A percentile compares a stretch with the other conserved stretches of the same genome.
Conservation (phyloP, 495 filamentous ascomycete species). For the Glonium stellatum region DNA sequence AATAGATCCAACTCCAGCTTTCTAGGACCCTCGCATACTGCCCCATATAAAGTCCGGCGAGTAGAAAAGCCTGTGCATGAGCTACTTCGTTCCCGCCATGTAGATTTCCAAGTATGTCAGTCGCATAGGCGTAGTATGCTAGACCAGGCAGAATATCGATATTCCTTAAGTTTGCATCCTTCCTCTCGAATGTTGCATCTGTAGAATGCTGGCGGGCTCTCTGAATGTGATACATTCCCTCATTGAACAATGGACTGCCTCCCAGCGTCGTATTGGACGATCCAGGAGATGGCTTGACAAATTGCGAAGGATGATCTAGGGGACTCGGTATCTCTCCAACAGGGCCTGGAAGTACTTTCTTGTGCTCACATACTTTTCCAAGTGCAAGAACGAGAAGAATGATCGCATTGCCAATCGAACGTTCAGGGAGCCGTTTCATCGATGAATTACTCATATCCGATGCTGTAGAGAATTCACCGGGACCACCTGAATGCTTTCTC, state of each 20-base stretch:
- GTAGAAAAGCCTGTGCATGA: constrained; percentile 76
- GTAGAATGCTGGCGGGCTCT: constrained; percentile 58
- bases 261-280: constrained; percentile 15
- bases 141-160: constrained; percentile 84
- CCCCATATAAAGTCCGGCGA: constrained; percentile 82
- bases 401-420: constrained; percentile 65
- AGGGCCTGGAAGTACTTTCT: constrained; percentile 55
- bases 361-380: constrained; percentile 71
- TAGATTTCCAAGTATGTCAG: constrained; percentile 76
- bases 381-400: constrained; percentile 78
- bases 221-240: constrained; percentile 25
- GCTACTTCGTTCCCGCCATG: constrained; percentile 68
- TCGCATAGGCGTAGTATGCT: constrained; percentile 79
- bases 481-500: constrained; percentile 47
- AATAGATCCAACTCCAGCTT: constrained; percentile 80
- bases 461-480: constrained; percentile 13
- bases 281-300: constrained; percentile 21
- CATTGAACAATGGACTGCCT: neutral
- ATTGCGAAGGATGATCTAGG: constrained; percentile 14
- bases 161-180: constrained; percentile 45
- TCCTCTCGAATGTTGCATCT: neutral
- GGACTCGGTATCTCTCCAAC: constrained; percentile 36
- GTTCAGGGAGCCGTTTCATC: constrained; percentile 37
- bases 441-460: constrained; percentile 11
- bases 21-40: constrained; percentile 83